phyloP scores from a whole-genome alignment of 257 asterid species.

The Pogostemon cablin region DNA sequence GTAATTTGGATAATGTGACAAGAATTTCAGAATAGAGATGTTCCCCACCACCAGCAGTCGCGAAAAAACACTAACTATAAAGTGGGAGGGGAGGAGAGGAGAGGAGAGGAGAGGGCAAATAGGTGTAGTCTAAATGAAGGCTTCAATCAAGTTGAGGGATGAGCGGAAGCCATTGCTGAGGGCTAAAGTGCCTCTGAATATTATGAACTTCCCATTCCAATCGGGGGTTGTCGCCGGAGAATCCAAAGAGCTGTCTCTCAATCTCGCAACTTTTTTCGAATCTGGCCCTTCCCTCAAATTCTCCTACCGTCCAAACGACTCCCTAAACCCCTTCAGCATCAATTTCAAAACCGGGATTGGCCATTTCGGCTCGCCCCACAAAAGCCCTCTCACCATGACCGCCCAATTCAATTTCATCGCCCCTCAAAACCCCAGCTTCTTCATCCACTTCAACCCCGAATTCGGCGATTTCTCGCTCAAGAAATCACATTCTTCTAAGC shows the following conservation, averaged over 20 bases:
- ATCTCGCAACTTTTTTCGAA: slow-evolving; percentile 68
- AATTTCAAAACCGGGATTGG: slow-evolving; percentile 89
- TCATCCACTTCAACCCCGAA: slow-evolving; percentile 79
- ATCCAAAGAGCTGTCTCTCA: slow-evolving; percentile 67
- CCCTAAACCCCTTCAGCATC: slow-evolving; percentile 73
- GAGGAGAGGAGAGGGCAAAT: neutral
- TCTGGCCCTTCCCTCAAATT: slow-evolving; percentile 74
- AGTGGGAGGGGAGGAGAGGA: neutral
- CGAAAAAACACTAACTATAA: slow-evolving; percentile 11
- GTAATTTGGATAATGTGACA: too few species aligned
- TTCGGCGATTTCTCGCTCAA: slow-evolving; percentile 79
- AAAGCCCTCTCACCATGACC: slow-evolving; percentile 89
- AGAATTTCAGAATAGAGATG: too few species aligned
- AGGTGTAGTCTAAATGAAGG: slow-evolving; percentile 59
- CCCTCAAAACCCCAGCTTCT: slow-evolving; percentile 74
- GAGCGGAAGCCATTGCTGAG: slow-evolving; percentile 79
- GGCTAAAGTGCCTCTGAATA: slow-evolving; percentile 82
- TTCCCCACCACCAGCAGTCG: too few species aligned
- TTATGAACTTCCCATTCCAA: slow-evolving; percentile 71
- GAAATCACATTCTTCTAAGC: slow-evolving; percentile 60
- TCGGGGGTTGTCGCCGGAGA: slow-evolving; percentile 88
- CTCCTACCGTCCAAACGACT: slow-evolving; percentile 79
- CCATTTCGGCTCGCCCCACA: slow-evolving; percentile 72
- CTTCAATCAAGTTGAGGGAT: slow-evolving; percentile 91
- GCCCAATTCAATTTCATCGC: slow-evolving; percentile 76